These are phyloP conservation scores for Leptographium flavum DNA, from an alignment of 2,329 filamentous ascomycete genomes.

Conservation along the genomic window DNA sequence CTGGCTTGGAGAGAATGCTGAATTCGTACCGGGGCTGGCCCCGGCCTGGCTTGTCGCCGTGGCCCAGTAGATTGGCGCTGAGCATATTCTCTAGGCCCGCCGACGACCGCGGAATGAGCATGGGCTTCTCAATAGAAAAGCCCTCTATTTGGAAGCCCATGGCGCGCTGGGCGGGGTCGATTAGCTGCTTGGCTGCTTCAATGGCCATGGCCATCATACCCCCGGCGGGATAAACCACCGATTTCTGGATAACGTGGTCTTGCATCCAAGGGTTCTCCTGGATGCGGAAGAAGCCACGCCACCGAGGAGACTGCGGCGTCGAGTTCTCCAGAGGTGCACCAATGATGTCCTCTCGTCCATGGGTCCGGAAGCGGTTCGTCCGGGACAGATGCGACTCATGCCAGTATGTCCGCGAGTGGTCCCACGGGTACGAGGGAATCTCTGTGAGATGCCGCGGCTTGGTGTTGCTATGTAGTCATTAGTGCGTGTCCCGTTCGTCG, in stretches of 20 bases:
- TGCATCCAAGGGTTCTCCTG: conserved; percentile 29
- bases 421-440: conserved; percentile 26
- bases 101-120: conserved; percentile 10
- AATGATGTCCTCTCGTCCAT: conserved; percentile 16
- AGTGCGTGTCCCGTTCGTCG: background rate
- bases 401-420: conserved; percentile 24
- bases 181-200: conserved; percentile 20
- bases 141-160: conserved; percentile 8
- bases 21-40: conserved; percentile 4
- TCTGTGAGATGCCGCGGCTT: conserved; percentile 15
- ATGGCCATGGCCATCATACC: conserved; percentile 24
- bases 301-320: conserved; percentile 18
- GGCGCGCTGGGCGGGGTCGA: background rate
- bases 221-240: conserved; percentile 21
- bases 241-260: conserved; percentile 27
- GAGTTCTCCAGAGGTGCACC: conserved; percentile 13
- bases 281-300: conserved; percentile 29
- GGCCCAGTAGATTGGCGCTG: conserved; percentile 22
- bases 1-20: conserved; percentile 30
- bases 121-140: conserved; percentile 11
- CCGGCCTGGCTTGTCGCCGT: background rate
- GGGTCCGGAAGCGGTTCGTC: conserved; percentile 17
- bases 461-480: background rate
- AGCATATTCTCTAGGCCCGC: conserved; percentile 34
- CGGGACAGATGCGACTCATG: conserved; percentile 19